Conservation (phyloP, 331 rosid genomes). For the Spiraea crenata region DNA sequence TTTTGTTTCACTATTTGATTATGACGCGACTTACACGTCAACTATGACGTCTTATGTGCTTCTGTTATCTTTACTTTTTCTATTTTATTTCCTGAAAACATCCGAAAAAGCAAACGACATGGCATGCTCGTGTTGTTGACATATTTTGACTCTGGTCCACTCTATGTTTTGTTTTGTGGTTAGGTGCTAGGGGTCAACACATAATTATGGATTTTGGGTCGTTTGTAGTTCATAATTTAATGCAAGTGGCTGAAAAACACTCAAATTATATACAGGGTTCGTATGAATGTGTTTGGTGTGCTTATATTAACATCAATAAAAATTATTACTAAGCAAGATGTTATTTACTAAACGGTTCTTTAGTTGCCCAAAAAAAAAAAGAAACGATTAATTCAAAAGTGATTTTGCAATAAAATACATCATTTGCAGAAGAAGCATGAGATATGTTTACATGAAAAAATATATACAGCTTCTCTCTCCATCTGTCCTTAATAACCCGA, state of each 20-base stretch:
- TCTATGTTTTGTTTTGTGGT: neutral
- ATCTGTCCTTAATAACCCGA: too few relatives aligned
- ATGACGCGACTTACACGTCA: constrained; percentile 37
- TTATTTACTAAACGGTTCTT: too few relatives aligned
- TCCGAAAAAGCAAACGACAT: neutral
- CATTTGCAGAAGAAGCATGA: too few relatives aligned
- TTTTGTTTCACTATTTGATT: neutral
- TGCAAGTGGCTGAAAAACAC: neutral
- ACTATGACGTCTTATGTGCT: constrained; percentile 23
- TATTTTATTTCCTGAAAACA: neutral
- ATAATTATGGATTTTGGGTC: neutral
- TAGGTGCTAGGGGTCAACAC: neutral
- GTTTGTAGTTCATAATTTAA: neutral
- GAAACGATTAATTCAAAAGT: too few relatives aligned
- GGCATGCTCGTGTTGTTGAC: neutral
- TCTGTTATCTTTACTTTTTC: neutral
- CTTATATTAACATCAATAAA: too few relatives aligned
- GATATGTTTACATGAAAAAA: too few relatives aligned
- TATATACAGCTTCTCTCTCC: too few relatives aligned
- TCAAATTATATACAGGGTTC: too few relatives aligned
- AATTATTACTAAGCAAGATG: too few relatives aligned
- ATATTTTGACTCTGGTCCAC: neutral
- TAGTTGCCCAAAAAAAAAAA: too few relatives aligned
- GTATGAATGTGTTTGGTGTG: too few relatives aligned
- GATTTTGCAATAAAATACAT: too few relatives aligned